Evolutionary conservation across 202 grass and related monocot species (phyloP).

Genomic region (Carex arenaria): DNA sequence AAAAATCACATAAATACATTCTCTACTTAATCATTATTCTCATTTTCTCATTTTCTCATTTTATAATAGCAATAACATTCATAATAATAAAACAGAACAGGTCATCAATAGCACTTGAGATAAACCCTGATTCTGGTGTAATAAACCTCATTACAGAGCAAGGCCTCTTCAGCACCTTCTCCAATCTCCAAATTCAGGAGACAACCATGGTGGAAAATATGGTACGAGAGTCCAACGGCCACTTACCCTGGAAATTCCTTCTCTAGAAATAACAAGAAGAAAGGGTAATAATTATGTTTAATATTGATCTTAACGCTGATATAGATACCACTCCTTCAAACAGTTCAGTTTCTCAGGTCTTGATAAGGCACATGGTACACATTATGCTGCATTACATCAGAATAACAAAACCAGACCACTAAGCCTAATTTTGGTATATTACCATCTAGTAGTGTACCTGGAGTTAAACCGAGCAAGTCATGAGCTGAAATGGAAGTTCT

Average conservation of each 20-base stretch:
- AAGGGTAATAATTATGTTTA: not conserved
- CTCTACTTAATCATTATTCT: not conserved
- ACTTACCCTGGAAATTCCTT: slow-evolving; percentile 18
- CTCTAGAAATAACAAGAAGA: not conserved
- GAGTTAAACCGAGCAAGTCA: slow-evolving; percentile 40
- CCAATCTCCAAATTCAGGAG: slow-evolving; percentile 51
- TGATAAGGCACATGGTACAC: not conserved
- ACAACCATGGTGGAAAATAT: slow-evolving; percentile 57
- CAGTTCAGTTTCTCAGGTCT: not conserved
- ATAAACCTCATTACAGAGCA: slow-evolving; percentile 37
- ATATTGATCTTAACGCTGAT: not conserved
- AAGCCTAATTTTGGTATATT: not conserved
- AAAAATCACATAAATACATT: not conserved
- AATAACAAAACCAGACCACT: not conserved
- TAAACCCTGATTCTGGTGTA: slow-evolving; percentile 31
- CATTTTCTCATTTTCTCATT: too few species aligned
- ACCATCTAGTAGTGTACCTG: slow-evolving; percentile 22
- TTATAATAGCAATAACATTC: not conserved
- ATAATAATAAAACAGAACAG: not conserved
- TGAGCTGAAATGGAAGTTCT: slow-evolving; percentile 25
- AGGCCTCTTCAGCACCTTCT: slow-evolving; percentile 30
- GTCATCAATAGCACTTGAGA: slow-evolving; percentile 28
- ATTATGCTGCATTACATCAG: not conserved
- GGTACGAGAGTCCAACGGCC: slow-evolving; percentile 38
- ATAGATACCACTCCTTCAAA: not conserved